Percentiles rank a stretch among this genome's conserved stretches.
phyloP scores from a whole-genome alignment of 495 filamentous ascomycete genomes.

The Cenococcum geophilum region DNA sequence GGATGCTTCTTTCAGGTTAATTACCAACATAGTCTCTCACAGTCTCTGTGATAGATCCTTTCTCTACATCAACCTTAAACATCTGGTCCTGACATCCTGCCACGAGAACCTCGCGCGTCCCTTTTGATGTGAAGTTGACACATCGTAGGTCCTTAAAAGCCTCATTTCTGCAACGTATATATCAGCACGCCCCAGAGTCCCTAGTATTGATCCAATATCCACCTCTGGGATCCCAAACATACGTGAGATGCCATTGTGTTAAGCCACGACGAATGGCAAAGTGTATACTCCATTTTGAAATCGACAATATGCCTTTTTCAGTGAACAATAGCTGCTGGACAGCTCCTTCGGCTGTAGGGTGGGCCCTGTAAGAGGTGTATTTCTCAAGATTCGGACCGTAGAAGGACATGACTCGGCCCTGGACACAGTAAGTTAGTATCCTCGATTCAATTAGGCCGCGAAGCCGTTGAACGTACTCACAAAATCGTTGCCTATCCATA shows the following conservation, averaged over 20 bases:
- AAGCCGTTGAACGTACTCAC: conserved; percentile 46
- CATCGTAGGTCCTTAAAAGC: conserved; percentile 79
- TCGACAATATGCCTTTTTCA: conserved; percentile 75
- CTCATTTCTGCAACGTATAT: conserved; percentile 47
- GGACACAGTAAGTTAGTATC: neutral
- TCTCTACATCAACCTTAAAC: conserved; percentile 84
- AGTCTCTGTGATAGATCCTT: conserved; percentile 69
- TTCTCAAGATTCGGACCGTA: conserved; percentile 71
- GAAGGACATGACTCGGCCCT: conserved; percentile 84
- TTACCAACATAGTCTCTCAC: conserved; percentile 36
- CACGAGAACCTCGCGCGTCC: conserved; percentile 71
- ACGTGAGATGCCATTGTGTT: conserved; percentile 78
- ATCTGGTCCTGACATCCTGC: conserved; percentile 81
- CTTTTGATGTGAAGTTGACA: conserved; percentile 89
- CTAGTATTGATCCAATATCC: neutral
- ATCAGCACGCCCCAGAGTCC: neutral
- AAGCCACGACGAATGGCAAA: conserved; percentile 74
- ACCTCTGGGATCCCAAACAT: conserved; percentile 32
- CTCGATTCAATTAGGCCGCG: neutral
- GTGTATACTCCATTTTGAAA: conserved; percentile 73
- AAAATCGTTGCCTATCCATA: conserved; percentile 88
- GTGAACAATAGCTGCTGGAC: conserved; percentile 79
- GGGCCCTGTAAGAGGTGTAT: conserved; percentile 71
- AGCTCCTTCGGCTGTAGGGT: conserved; percentile 58
- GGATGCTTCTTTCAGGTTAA: neutral